phyloP scores from a whole-genome alignment of 768 basidiomycete genomes.

The Lactifluus rugatus region DNA sequence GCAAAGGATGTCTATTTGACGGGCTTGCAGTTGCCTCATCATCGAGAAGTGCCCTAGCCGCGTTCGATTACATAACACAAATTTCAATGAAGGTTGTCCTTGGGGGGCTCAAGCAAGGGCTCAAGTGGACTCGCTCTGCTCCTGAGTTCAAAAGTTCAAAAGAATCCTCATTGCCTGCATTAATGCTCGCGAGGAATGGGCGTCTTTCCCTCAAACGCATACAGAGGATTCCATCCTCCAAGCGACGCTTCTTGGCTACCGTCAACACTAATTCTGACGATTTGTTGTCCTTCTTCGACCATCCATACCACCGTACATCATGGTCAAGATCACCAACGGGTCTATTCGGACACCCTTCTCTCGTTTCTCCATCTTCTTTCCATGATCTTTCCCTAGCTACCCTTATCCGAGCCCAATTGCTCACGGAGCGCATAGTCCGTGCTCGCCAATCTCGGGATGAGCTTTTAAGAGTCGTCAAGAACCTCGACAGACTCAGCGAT shows the following conservation, averaged over 20 bases:
- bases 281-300: slow-evolving; percentile 64
- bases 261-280: slow-evolving; percentile 37
- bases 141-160: too few species aligned
- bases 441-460: slow-evolving; percentile 66
- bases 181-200: slow-evolving; percentile 20
- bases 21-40: too few species aligned
- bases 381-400: slow-evolving; percentile 69
- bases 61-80: too few species aligned
- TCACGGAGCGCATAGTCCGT: slow-evolving; percentile 76
- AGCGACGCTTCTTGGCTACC: slow-evolving; percentile 19
- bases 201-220: slow-evolving; percentile 8
- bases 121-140: too few species aligned
- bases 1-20: too few species aligned
- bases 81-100: too few species aligned
- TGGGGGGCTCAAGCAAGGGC: too few species aligned
- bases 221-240: background rate
- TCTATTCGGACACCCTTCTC: slow-evolving; percentile 70
- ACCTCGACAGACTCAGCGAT: slow-evolving; percentile 93
- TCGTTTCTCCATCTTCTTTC: slow-evolving; percentile 63
- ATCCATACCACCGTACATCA: slow-evolving; percentile 36
- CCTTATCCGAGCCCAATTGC: slow-evolving; percentile 63
- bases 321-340: slow-evolving; percentile 54
- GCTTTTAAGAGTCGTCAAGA: slow-evolving; percentile 83
- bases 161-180: slow-evolving; percentile 1
- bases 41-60: too few species aligned